These are phyloP conservation scores for Blastobotrys illinoisensis DNA, from an alignment of 1,139 yeast species.

Conservation along the genomic window DNA sequence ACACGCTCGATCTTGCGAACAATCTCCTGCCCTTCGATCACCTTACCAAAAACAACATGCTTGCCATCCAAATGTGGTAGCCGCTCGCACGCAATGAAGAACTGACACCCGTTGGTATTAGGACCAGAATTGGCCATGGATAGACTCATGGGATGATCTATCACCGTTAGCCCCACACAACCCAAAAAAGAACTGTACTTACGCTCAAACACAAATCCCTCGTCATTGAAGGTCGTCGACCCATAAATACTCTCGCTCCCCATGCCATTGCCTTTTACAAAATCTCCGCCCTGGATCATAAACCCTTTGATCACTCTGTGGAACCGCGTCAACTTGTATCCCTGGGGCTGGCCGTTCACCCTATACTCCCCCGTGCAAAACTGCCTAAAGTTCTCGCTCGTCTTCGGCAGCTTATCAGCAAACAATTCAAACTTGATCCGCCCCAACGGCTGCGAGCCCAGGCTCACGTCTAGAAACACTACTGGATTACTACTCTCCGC, in stretches of 20 bases:
- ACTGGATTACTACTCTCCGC: neutral
- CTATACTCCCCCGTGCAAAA: constrained; percentile 51
- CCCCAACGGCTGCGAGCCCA: constrained; percentile 27
- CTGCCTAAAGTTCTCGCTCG: constrained; percentile 50
- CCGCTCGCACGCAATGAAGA: constrained; percentile 33
- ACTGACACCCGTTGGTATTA: constrained; percentile 40
- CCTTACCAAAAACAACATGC: constrained; percentile 39
- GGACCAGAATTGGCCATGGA: constrained; percentile 45
- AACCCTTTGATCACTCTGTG: constrained; percentile 77
- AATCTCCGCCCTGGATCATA: constrained; percentile 54
- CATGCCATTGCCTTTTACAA: constrained; percentile 41
- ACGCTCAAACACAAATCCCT: constrained; percentile 64
- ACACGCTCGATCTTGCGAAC: constrained; percentile 65
- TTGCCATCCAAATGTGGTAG: constrained; percentile 34
- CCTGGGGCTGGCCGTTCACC: constrained; percentile 43
- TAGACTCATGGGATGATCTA: constrained; percentile 17
- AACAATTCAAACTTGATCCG: constrained; percentile 44
- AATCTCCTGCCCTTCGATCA: constrained; percentile 51
- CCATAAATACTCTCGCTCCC: constrained; percentile 42
- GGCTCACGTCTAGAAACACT: constrained; percentile 16
- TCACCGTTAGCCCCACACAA: constrained; percentile 24
- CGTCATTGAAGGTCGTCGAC: constrained; percentile 77
- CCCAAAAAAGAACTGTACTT: constrained; percentile 31
- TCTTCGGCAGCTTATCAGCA: constrained; percentile 40
- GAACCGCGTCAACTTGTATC: constrained; percentile 68